Base-by-base conservation (phyloP, 805 yeast genomes). In the Saccharomycopsis sp. region DNA sequence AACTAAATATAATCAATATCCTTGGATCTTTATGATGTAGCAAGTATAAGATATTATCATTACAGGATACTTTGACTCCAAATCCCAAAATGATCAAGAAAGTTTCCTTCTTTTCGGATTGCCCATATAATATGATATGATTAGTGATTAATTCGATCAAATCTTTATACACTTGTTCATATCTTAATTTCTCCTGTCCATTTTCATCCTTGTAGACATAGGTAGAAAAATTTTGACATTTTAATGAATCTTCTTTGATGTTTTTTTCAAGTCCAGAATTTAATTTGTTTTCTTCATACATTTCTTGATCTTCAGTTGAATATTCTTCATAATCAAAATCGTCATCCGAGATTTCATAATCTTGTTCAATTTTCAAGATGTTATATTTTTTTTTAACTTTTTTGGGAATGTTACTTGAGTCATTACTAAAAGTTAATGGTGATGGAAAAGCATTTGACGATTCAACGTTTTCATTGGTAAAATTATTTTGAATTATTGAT, bases 21-120 rank as follows among this genome's bases (percentile, higher is more conserved):
- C 45, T 17, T 2, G 45, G 45, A 21, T 41, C 45, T 26, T 41
- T 41, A n/a, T 37, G 32, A 15, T 36, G 32, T 19, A 41, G 14
- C 17, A 41, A 30, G 21, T 31, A 36, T n/a, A 37, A 14, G 13
- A 41, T 30, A 21, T 36, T 29, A 3, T 36, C 27, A 25, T 30
- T 27, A 13, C 21, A 9, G 6, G 44, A 13, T n/a, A 40, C 29
- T 3, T 15, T 19, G 3, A 27, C 17, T 9, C 31, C 27, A n/a
- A 40, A 34, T n/a, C 35, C 19, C 5, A 40, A 19, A n/a, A 36
- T 21, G 13, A 36, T 13, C 13, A 40, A 13, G 9, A 21, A 31
- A 17, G 20, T 17, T 3, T 40, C 44, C 8, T 31, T 15, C 5
- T 14, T 15, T 13, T 9, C 3, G 8, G 18, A 13, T 21, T 13